phyloP scores from a whole-genome alignment of 495 filamentous ascomycete species.

The Physcia stellaris region DNA sequence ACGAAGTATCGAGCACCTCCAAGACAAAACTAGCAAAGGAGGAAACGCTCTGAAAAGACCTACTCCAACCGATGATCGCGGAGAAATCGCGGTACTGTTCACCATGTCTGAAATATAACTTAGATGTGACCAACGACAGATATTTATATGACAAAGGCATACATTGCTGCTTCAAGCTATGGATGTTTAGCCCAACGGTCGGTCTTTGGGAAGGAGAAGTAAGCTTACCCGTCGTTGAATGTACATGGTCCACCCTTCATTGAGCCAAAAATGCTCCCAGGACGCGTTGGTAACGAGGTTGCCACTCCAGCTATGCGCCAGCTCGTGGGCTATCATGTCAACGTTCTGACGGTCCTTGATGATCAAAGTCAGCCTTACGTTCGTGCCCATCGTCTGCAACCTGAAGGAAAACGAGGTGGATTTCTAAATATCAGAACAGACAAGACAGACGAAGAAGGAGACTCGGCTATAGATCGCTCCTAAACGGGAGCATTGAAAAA shows the following conservation, averaged over 20 bases:
- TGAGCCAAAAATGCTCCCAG: constrained; percentile 98
- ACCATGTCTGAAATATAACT: constrained; percentile 39
- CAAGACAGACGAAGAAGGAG: no score
- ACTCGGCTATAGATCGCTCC: no score
- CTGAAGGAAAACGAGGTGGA: no score
- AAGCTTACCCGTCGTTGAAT: constrained; percentile 58
- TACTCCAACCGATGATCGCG: constrained; percentile 79
- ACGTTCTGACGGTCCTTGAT: constrained; percentile 80
- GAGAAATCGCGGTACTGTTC: constrained; percentile 82
- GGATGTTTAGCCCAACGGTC: neutral
- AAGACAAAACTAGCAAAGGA: constrained; percentile 34
- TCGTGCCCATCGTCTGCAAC: no score
- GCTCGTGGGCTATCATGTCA: constrained; percentile 92
- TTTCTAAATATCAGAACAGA: no score
- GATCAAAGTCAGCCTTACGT: no score
- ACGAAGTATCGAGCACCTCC: no score
- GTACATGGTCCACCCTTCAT: constrained; percentile 93
- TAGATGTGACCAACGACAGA: neutral
- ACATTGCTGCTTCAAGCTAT: constrained; percentile 20
- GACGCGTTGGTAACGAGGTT: constrained; percentile 82
- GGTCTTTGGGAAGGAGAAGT: no score
- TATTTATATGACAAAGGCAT: constrained; percentile 2
- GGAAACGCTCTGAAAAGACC: no score
- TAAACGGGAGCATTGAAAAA: no score
- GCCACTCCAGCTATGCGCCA: constrained; percentile 84